These are phyloP conservation scores for Noccaea caerulescens DNA, from an alignment of 345 rosid genomes.

Conservation along the genomic window DNA sequence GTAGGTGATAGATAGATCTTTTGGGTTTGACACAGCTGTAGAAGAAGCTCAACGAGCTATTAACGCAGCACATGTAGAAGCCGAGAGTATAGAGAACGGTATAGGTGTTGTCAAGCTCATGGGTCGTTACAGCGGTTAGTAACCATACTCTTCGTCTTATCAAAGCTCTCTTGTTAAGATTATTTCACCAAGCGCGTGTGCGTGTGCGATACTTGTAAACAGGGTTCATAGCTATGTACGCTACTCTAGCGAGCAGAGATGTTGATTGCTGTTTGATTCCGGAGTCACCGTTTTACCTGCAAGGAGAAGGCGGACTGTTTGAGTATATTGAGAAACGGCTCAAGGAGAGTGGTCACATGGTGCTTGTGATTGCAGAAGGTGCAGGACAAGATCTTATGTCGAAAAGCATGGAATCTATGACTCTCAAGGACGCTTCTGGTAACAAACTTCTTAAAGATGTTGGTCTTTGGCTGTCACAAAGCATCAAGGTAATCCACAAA, in stretches of 20 bases:
- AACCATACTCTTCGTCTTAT: neutral
- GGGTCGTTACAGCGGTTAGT: conserved; percentile 80
- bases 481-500: conserved; percentile 58
- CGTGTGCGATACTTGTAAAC: neutral
- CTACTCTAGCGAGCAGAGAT: conserved; percentile 89
- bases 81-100: conserved; percentile 70
- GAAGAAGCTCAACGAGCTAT: conserved; percentile 91
- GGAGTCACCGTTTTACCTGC: conserved; percentile 78
- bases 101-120: conserved; percentile 76
- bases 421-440: conserved; percentile 73
- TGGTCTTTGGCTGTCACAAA: conserved; percentile 72
- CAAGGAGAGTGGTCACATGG: conserved; percentile 83
- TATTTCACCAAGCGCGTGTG: neutral
- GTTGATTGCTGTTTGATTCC: conserved; percentile 92
- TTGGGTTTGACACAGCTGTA: conserved; percentile 84
- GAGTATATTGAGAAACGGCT: conserved; percentile 69
- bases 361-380: conserved; percentile 82
- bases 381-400: conserved; percentile 78
- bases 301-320: conserved; percentile 76
- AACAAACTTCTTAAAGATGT: conserved; percentile 82
- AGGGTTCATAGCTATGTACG: conserved; percentile 89
- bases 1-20: conserved; percentile 76
- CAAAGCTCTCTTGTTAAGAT: conserved; percentile 15
- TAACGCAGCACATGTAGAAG: conserved; percentile 82
- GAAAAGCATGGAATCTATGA: conserved; percentile 53